These are phyloP conservation scores for Paxillus involutus DNA, from an alignment of 768 basidiomycete genomes.

Conservation along the genomic window DNA sequence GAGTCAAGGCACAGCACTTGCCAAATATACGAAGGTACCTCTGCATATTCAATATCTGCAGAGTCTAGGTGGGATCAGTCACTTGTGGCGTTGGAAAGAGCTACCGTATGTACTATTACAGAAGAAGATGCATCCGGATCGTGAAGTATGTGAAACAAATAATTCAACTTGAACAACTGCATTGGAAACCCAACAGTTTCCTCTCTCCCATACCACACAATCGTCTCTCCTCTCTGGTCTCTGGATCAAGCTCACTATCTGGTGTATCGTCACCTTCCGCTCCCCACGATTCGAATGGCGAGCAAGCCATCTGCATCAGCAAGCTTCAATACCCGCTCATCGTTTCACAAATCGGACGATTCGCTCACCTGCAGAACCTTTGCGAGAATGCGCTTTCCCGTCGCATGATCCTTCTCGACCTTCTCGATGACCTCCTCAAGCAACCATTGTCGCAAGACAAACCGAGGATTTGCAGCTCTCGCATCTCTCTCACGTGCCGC, in stretches of 20 bases:
- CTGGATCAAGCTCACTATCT: conserved; percentile 50
- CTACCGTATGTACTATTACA: not conserved
- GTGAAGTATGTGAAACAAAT: not conserved
- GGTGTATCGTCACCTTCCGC: conserved; percentile 55
- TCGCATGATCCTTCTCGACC: conserved; percentile 63
- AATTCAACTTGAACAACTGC: conserved; percentile 83
- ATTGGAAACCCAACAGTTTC: conserved; percentile 85
- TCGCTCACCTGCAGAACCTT: conserved; percentile 76
- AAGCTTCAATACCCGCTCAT: not conserved
- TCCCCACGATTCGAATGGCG: conserved; percentile 88
- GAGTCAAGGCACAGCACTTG: no score
- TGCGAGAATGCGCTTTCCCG: conserved; percentile 66
- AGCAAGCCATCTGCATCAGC: conserved; percentile 72
- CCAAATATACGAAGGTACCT: no score
- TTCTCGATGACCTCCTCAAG: conserved; percentile 87
- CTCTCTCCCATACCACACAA: conserved; percentile 78
- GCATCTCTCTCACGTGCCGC: conserved; percentile 49
- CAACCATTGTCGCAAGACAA: conserved; percentile 93
- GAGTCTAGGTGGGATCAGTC: no score
- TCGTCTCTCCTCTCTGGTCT: conserved; percentile 68
- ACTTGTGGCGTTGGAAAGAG: no score
- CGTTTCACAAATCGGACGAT: not conserved
- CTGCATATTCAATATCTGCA: no score
- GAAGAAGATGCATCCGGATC: not conserved
- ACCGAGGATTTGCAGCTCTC: conserved; percentile 77